phyloP scores from a whole-genome alignment of 345 rosid species.

The Populus tremula region DNA sequence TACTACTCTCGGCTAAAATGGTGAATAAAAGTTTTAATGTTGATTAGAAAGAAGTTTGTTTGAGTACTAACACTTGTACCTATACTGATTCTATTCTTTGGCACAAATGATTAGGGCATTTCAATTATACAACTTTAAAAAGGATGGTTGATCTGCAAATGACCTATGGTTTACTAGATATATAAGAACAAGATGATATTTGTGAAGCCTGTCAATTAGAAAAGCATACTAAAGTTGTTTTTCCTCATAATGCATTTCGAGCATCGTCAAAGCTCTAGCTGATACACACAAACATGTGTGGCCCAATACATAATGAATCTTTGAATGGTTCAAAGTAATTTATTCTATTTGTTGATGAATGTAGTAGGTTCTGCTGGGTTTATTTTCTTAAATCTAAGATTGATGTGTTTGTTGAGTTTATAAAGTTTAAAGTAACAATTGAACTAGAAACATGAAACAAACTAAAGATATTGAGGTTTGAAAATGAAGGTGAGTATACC shows the following conservation, averaged over 20 bases:
- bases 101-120: no score
- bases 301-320: background rate
- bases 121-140: no score
- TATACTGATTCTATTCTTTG: no score
- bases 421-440: background rate
- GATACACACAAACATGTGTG: background rate
- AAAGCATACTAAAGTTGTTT: background rate
- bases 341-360: background rate
- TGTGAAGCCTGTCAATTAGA: background rate
- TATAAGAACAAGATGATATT: no score
- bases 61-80: no score
- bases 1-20: rapidly evolving
- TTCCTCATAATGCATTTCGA: background rate
- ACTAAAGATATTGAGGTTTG: background rate
- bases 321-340: background rate
- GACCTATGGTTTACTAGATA: background rate
- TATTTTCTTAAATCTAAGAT: background rate
- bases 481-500: background rate
- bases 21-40: no score
- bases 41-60: no score
- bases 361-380: background rate
- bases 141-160: no score
- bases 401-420: background rate
- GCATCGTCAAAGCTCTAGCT: background rate
- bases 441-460: background rate